Conservation (phyloP, 805 yeast genomes). For the Kuraishia ogatae region DNA sequence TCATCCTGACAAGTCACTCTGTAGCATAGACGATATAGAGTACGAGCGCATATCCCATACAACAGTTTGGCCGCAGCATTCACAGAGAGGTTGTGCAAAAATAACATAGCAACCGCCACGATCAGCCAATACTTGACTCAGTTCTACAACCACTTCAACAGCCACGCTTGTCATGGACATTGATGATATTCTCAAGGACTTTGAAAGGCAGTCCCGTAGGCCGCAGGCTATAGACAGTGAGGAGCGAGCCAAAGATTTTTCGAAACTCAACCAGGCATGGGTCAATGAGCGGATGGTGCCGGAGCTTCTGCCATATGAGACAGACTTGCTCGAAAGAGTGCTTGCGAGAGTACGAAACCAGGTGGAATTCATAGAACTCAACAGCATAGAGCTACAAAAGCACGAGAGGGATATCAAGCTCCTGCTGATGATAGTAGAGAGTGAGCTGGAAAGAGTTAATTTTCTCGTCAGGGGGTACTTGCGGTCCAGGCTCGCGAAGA, state of each 20-base stretch:
- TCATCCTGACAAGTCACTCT: too few relatives aligned
- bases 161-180: constrained; percentile 34
- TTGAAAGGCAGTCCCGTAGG: constrained; percentile 32
- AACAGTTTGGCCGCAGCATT: too few relatives aligned
- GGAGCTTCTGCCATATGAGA: constrained; percentile 72
- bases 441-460: constrained; percentile 82
- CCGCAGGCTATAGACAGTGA: constrained; percentile 14
- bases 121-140: too few relatives aligned
- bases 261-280: constrained; percentile 57
- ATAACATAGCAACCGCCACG: too few relatives aligned
- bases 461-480: constrained; percentile 76
- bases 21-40: too few relatives aligned
- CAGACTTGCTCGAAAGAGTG: constrained; percentile 46
- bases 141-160: neutral
- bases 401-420: constrained; percentile 62
- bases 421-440: constrained; percentile 77
- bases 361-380: constrained; percentile 67
- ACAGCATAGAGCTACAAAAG: constrained; percentile 68
- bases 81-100: too few relatives aligned
- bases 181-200: constrained; percentile 62
- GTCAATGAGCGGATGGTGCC: constrained; percentile 80
- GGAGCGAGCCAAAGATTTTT: constrained; percentile 27
- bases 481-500: constrained; percentile 65
- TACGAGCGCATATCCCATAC: too few relatives aligned
- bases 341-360: constrained; percentile 55